A percentile compares a stretch with the other conserved stretches of the same genome.
Conservation (phyloP, 805 yeast species). For the Yamadazyma takamatsuzukensis region DNA sequence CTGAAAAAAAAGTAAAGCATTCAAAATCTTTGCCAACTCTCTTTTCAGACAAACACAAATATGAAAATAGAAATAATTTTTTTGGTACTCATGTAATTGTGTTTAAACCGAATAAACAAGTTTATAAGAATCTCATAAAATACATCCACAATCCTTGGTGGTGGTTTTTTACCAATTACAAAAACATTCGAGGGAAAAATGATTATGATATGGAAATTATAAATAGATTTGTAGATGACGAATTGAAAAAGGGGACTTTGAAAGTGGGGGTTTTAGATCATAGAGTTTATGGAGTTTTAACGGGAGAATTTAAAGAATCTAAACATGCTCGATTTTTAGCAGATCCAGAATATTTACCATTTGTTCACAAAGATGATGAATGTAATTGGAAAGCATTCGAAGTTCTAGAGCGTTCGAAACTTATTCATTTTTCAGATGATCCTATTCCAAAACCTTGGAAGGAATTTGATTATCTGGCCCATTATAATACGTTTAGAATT, state of each 20-base stretch:
- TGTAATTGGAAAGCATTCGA: constrained; percentile 31
- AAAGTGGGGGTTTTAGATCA: constrained; percentile 45
- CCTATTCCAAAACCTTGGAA: constrained; percentile 70
- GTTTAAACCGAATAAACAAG: constrained; percentile 42
- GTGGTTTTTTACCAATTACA: constrained; percentile 22
- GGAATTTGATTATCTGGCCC: constrained; percentile 16
- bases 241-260: constrained; percentile 11
- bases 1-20: too few species aligned
- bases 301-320: constrained; percentile 43
- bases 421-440: constrained; percentile 62
- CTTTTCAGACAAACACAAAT: constrained; percentile 21
- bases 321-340: constrained; percentile 40
- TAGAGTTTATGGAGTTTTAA: constrained; percentile 45
- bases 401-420: constrained; percentile 30
- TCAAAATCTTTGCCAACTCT: constrained; percentile 16
- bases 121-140: constrained; percentile 19
- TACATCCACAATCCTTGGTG: constrained; percentile 25
- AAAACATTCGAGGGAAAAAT: constrained; percentile 17
- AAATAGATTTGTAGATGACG: constrained; percentile 33
- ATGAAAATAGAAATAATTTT: constrained; percentile 23
- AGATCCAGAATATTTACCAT: constrained; percentile 43
- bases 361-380: constrained; percentile 12
- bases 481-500: constrained; percentile 23
- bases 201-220: constrained; percentile 57
- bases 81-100: constrained; percentile 56